phyloP scores from a whole-genome alignment of 345 rosid species.

The Eucalyptus shirleyi region DNA sequence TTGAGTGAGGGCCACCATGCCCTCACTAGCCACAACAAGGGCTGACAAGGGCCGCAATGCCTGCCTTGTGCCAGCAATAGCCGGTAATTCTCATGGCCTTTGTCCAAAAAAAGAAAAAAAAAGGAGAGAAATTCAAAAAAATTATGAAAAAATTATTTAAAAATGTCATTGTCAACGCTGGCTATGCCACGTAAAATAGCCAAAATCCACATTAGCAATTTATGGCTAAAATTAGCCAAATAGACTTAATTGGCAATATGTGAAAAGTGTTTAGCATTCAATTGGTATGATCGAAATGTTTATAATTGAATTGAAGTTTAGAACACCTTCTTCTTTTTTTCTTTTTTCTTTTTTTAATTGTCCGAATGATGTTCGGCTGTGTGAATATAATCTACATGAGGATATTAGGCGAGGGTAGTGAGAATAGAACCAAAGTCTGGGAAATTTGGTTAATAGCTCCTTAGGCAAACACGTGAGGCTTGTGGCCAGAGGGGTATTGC shows the following conservation, averaged over 20 bases:
- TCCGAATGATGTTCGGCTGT: neutral
- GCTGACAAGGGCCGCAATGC: neutral
- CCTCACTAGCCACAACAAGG: neutral
- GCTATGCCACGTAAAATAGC: accelerated
- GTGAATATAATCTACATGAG: neutral
- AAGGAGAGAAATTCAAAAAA: too few relatives aligned
- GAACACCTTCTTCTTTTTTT: too few relatives aligned
- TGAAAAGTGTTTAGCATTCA: neutral
- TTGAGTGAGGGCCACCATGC: neutral
- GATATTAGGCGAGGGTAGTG: neutral
- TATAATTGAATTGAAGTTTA: neutral
- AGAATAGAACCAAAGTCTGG: neutral
- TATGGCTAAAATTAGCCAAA: neutral
- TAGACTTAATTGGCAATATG: too few relatives aligned
- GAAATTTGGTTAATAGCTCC: neutral
- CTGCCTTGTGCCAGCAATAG: neutral
- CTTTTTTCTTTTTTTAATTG: too few relatives aligned
- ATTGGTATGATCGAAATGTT: accelerated
- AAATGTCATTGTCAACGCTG: accelerated
- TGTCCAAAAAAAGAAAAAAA: neutral
- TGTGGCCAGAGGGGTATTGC: neutral
- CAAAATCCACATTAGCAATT: too few relatives aligned
- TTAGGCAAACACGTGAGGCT: neutral
- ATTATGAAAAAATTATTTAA: too few relatives aligned
- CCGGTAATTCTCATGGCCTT: too few relatives aligned